These are phyloP conservation scores for Salix udensis DNA, from an alignment of 345 rosid species.

Conservation along the genomic window DNA sequence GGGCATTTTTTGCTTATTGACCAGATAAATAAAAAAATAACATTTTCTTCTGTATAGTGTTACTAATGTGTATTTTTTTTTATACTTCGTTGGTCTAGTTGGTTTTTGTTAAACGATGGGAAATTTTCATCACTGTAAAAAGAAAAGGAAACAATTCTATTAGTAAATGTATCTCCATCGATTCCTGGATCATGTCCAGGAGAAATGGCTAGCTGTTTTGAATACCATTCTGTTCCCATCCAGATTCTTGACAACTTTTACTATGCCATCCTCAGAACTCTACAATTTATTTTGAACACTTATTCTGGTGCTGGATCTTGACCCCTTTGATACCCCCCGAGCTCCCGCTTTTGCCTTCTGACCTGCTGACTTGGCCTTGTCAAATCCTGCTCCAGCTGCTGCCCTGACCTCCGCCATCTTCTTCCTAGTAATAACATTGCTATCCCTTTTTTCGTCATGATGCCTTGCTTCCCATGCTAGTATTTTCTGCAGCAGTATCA, in stretches of 20 bases:
- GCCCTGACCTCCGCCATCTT: conserved; percentile 24
- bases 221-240: not conserved
- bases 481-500: not conserved
- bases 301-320: conserved; percentile 18
- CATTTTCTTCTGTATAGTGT: not conserved
- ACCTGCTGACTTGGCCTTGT: conserved; percentile 24
- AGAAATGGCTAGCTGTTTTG: not conserved
- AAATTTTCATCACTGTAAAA: not conserved
- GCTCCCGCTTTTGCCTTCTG: conserved; percentile 19
- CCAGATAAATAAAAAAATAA: no score
- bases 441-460: not conserved
- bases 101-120: not conserved
- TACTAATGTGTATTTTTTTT: not conserved
- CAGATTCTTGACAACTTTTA: not conserved
- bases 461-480: conserved; percentile 17
- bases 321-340: conserved; percentile 25
- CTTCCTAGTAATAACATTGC: not conserved
- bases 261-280: not conserved
- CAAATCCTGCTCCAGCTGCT: conserved; percentile 15
- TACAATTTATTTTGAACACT: conserved; percentile 6
- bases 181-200: not conserved
- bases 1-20: not conserved
- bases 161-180: not conserved
- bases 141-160: not conserved
- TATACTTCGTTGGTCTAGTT: not conserved